Evolutionary conservation across 305 asterid genomes (phyloP), one percentile per base, ranked within the genome.

Genomic region (Fraxinus floribunda): DNA sequence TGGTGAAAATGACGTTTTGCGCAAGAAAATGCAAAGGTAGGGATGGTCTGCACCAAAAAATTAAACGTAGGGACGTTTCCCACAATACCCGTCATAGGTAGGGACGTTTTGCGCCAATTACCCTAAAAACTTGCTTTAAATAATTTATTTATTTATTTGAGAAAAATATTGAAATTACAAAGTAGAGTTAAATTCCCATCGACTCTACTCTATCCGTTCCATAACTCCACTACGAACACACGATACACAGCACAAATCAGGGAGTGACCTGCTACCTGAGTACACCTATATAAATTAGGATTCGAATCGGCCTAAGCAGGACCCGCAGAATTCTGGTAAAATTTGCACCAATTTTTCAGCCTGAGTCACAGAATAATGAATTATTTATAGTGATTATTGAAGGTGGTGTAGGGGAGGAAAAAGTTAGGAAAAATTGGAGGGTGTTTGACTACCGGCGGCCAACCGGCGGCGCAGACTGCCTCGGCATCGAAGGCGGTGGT

Each of bases 351-450:
- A 73, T 49, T 64, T 41, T 36, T 81, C 71, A 0, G 7, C 44
- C 78, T 13, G 73, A 75, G 55, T 11, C 49, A 32, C 77, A 1
- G 60, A 49, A 39, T 24, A 46, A 24, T 52, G 32, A 36, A 41
- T 75, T 73, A 36, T 44, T 46, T 0, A 5, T 10, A 22, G 41
- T 6, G 57, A 57, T 52, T 11, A 24, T 60, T 71, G 76, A n/a
- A 78, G 75, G 57, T 41, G 13, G 8, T 29, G 44, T 29, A 39
- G 78, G 62, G 80, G 75, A 22, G 49, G 13, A n/a, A 83, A 72
- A 79, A 68, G 4, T 66, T 3, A 68, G 70, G 36, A 79, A 92
- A 93, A 80, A 94, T 94, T 91, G 98, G 98, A 86, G 91, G 82
- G 39, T 94, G 98, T 76, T 81, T 91, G 52, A 91, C 97, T 35